Conservation (phyloP, 2,329 filamentous ascomycete species). For the Daldinia eschscholtzii region DNA sequence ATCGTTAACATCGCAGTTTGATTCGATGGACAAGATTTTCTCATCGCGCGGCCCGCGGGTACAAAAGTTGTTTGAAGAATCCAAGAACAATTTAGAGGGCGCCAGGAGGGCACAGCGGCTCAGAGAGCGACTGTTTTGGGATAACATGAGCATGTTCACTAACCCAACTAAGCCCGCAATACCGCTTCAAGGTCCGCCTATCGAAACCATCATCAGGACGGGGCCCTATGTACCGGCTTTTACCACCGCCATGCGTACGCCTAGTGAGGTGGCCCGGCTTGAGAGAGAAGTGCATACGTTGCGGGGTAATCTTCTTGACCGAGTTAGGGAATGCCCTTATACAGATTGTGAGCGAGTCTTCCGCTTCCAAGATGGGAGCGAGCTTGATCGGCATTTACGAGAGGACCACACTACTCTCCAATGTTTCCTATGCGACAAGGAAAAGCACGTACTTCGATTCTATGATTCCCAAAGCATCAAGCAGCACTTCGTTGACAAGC, state of each 20-base stretch:
- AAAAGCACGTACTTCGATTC: constrained; percentile 52
- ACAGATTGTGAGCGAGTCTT: constrained; percentile 55
- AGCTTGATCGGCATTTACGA: constrained; percentile 55
- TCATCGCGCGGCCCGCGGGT: background rate
- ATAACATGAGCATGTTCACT: constrained; percentile 49
- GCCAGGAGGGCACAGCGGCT: constrained; percentile 29
- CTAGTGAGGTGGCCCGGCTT: constrained; percentile 56
- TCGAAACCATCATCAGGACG: constrained; percentile 56
- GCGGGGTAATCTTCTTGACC: constrained; percentile 53
- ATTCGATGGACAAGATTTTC: background rate
- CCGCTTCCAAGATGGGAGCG: constrained; percentile 47
- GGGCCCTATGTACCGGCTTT: constrained; percentile 54
- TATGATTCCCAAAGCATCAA: constrained; percentile 43
- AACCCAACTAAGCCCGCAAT: constrained; percentile 53
- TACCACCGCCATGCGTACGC: constrained; percentile 56
- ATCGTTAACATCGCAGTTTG: constrained; percentile 15
- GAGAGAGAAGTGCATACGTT: constrained; percentile 54
- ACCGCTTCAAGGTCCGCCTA: constrained; percentile 53
- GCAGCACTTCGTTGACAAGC: constrained; percentile 43
- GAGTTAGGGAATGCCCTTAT: constrained; percentile 57
- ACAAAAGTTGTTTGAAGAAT: constrained; percentile 34
- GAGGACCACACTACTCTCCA: constrained; percentile 51
- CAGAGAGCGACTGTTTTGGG: constrained; percentile 51
- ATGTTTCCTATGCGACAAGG: constrained; percentile 48
- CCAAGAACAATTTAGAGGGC: constrained; percentile 29